Conservation (phyloP, 139 green algal genomes). For the Chlorokybus atmophyticus region DNA sequence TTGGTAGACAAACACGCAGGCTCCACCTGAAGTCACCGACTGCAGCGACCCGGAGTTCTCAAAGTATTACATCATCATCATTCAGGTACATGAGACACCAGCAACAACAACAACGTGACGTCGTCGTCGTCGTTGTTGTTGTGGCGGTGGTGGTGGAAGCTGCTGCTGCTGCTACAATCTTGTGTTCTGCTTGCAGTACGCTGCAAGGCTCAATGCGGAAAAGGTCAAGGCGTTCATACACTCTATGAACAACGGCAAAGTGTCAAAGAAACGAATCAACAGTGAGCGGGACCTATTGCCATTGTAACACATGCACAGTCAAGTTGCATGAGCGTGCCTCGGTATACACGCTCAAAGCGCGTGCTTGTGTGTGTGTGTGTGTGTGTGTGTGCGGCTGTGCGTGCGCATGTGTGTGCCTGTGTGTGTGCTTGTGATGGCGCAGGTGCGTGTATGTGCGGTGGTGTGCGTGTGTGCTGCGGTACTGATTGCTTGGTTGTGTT, state of each 20-base stretch:
- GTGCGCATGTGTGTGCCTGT: too few species aligned
- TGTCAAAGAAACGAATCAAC: constrained; percentile 65
- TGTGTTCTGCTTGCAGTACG: constrained; percentile 38
- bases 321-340: too few species aligned
- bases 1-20: constrained; percentile 26
- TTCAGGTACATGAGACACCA: constrained; percentile 34
- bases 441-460: too few species aligned
- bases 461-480: too few species aligned
- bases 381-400: too few species aligned
- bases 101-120: neutral
- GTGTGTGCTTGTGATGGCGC: too few species aligned
- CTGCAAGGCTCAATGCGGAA: constrained; percentile 50
- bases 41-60: constrained; percentile 37
- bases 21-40: constrained; percentile 17
- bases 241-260: constrained; percentile 35
- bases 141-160: neutral
- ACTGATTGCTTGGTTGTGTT: too few species aligned
- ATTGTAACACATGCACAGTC: too few species aligned
- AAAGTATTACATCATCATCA: constrained; percentile 68
- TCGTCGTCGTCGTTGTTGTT: neutral
- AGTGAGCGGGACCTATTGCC: constrained; percentile 17
- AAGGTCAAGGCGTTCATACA: constrained; percentile 59
- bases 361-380: too few species aligned
- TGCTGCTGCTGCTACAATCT: neutral
- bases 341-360: too few species aligned